Evolutionary conservation across 2,329 filamentous ascomycete species (phyloP).

Genomic region (Diaporthe nobilis): DNA sequence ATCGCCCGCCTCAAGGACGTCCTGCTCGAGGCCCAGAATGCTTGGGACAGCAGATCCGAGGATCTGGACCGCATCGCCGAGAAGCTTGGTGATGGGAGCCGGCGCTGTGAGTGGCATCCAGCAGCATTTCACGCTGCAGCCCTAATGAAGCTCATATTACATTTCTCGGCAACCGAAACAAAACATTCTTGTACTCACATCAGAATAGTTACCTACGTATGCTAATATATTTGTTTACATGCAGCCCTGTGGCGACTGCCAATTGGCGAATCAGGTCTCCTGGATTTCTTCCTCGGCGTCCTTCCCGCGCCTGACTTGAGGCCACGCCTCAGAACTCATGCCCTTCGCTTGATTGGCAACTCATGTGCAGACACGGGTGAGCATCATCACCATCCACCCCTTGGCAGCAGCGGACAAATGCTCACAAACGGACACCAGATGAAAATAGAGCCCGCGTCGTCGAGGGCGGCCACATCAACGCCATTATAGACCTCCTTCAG

Average conservation of each 20-base stretch:
- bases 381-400: background rate
- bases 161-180: background rate
- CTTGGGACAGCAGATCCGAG: constrained; percentile 56
- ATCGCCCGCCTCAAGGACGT: constrained; percentile 53
- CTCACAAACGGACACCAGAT: constrained; percentile 54
- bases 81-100: constrained; percentile 68
- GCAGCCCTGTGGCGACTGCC: constrained; percentile 70
- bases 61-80: constrained; percentile 64
- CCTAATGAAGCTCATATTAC: background rate
- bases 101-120: constrained; percentile 62
- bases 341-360: constrained; percentile 72
- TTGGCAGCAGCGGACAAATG: background rate
- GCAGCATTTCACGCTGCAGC: constrained; percentile 7
- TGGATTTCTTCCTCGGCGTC: constrained; percentile 68
- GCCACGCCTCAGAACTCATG: constrained; percentile 65
- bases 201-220: background rate
- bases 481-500: constrained; percentile 63
- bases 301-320: constrained; percentile 56
- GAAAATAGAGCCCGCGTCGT: constrained; percentile 72
- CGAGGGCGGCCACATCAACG: constrained; percentile 60
- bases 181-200: background rate
- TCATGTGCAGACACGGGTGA: constrained; percentile 72
- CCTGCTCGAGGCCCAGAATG: constrained; percentile 55
- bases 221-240: constrained; percentile 31
- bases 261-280: constrained; percentile 69